Evolutionary conservation across 345 rosid genomes (phyloP).

Genomic region (Streptanthus diversifolius): DNA sequence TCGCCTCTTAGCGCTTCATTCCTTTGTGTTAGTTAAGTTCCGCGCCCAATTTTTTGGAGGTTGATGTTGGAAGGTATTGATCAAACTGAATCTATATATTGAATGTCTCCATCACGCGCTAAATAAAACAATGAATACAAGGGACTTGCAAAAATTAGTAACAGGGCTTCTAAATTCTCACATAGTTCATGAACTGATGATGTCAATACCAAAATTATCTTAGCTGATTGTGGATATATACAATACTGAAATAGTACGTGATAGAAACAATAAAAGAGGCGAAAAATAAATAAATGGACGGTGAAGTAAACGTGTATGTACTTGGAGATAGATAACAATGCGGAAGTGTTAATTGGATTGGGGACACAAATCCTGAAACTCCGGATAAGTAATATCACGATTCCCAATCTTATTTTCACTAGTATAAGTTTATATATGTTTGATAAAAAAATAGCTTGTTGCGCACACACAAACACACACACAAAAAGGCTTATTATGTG

Average conservation of each 20-base stretch:
- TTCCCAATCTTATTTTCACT: not conserved
- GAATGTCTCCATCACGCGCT: too few relatives aligned
- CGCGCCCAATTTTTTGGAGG: too few relatives aligned
- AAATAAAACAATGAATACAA: too few relatives aligned
- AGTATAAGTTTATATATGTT: not conserved
- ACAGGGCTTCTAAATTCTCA: not conserved
- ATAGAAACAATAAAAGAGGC: not conserved
- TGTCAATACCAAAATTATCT: not conserved
- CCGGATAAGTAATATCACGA: not conserved
- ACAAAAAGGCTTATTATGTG: not conserved
- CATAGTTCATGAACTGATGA: not conserved
- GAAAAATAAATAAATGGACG: not conserved
- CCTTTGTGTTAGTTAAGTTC: too few relatives aligned
- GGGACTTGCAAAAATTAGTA: too few relatives aligned
- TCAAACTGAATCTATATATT: too few relatives aligned
- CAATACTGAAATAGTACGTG: not conserved
- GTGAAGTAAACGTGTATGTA: not conserved
- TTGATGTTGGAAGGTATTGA: too few relatives aligned
- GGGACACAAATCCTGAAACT: not conserved
- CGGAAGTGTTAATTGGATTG: not conserved
- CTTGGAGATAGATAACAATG: not conserved
- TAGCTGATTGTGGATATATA: not conserved
- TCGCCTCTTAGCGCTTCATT: too few relatives aligned
- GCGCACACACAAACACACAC: too few relatives aligned
- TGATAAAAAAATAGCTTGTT: not conserved